Conservation (phyloP, 2,329 filamentous ascomycete species). For the Rasamsonia emersonii region DNA sequence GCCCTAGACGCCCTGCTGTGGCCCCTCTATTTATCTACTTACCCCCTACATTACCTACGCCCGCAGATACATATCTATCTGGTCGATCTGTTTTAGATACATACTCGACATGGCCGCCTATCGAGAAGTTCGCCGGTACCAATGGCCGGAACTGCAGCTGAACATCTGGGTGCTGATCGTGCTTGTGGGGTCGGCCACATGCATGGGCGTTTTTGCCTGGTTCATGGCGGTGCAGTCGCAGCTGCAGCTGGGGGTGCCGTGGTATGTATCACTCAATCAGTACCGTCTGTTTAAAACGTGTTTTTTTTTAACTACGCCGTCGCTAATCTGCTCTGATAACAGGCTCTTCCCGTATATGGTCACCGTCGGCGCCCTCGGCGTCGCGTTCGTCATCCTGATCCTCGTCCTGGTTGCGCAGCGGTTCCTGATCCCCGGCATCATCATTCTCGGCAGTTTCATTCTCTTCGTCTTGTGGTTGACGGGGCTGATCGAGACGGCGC, state of each 20-base stretch:
- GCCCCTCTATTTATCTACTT: no score
- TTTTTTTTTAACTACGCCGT: no score
- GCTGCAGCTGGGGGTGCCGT: slow-evolving; percentile 49
- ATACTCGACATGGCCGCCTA: slow-evolving; percentile 9
- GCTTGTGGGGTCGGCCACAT: slow-evolving; percentile 47
- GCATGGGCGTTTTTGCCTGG: slow-evolving; percentile 52
- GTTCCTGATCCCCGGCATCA: slow-evolving; percentile 49
- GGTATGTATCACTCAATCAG: slow-evolving; percentile 35
- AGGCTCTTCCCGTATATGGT: slow-evolving; percentile 60
- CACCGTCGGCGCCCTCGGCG: slow-evolving; percentile 46
- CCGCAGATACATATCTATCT: background rate
- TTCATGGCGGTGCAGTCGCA: slow-evolving; percentile 52
- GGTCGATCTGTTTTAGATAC: background rate
- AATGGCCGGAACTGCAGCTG: slow-evolving; percentile 57
- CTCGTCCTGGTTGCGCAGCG: slow-evolving; percentile 48
- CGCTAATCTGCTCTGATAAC: slow-evolving; percentile 5
- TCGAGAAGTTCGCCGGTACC: slow-evolving; percentile 41
- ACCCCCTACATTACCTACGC: no score
- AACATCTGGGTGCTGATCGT: slow-evolving; percentile 59
- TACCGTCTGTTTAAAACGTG: no score
- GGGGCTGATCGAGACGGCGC: slow-evolving; percentile 53
- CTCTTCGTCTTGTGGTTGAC: slow-evolving; percentile 54
- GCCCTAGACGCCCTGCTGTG: no score
- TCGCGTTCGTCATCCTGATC: slow-evolving; percentile 52
- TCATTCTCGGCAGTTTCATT: slow-evolving; percentile 54